Conservation (phyloP, 164 flowering plant genomes). For the Annona cherimola region DNA sequence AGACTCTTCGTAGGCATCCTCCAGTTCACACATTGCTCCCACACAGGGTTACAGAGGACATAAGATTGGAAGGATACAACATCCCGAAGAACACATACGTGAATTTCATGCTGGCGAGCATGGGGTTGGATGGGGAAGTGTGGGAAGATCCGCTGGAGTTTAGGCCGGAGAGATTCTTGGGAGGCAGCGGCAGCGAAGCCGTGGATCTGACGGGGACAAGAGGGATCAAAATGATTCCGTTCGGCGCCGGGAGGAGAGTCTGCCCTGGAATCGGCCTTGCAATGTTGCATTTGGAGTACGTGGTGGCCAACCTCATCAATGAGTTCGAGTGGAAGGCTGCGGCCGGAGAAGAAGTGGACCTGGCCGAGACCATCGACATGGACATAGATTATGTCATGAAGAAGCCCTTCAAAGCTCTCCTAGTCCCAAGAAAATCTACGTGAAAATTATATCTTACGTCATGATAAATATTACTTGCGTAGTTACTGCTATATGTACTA, state of each 20-base stretch:
- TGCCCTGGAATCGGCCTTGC: constrained; percentile 6
- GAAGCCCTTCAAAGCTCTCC: not conserved
- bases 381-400: constrained; percentile 1
- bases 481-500: too few species aligned
- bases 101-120: constrained; percentile 15
- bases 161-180: constrained; percentile 8
- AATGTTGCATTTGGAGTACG: constrained; percentile 2
- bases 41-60: constrained; percentile 23
- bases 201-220: constrained; percentile 6
- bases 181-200: not conserved
- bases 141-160: constrained; percentile 12
- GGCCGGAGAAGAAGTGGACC: constrained; percentile 2
- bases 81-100: constrained; percentile 3
- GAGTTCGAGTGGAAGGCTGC: constrained; percentile 6
- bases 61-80: not conserved
- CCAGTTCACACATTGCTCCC: constrained; percentile 2
- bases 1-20: constrained; percentile 3
- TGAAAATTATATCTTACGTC: not conserved
- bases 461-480: too few species aligned
- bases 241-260: constrained; percentile 9
- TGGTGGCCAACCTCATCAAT: not conserved
- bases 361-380: constrained; percentile 1
- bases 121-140: constrained; percentile 5
- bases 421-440: not conserved
- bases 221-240: constrained; percentile 12